Evolutionary conservation across 163 green algal species (phyloP), one percentile per base, ranked within the genome.

Genomic region (Prototheca stagnorum): DNA sequence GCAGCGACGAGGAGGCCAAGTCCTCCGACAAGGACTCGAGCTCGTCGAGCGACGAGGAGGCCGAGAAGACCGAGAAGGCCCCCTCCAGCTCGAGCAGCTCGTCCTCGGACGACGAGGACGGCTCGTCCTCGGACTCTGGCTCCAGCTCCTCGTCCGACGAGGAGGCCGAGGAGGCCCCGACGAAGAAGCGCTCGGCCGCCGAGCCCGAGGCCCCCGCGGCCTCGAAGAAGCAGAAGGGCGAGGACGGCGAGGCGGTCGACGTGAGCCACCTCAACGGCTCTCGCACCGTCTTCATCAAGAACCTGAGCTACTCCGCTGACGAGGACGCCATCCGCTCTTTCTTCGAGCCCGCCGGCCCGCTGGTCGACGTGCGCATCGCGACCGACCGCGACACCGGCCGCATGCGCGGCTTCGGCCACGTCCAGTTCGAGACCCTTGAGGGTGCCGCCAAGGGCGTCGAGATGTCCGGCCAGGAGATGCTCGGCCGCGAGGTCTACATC

Each of bases 211-310:
- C 50, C 35, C 49, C 53, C 41, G 51, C 56, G 8, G 57, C 57
- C 9, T 40, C 54, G 29, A 76, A 75, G 58, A 73, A 72, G 48
- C 39, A 55, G 27, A 79, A 77, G 51, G 61, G 39, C 35, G 56
- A 42, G 12, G 51, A 61, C 35, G 55, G 49, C 27, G 19, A 23
- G 25, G 59, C 58, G 2, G 56, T 58, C 4, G 61, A 70, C 28
- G 53, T 47, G 4, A 60, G 55, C 19, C 39, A 51, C 21, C 17
- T 9, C n/a, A 48, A 68, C 9, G 68, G 70, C 43, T 67, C 43
- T 49, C 47, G 35, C 53, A 88, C 74, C n/a, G 68, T 90, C 44
- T 94, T 94, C 59, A 68, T 88, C 15, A 79, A 80, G 51, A 93
- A 93, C 71, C 61, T 94, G 60, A 67, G 79, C 37, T 94, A 73